Evolutionary conservation across 2,329 filamentous ascomycete genomes (phyloP).

Genomic region (Aspergillus calidoustus): DNA sequence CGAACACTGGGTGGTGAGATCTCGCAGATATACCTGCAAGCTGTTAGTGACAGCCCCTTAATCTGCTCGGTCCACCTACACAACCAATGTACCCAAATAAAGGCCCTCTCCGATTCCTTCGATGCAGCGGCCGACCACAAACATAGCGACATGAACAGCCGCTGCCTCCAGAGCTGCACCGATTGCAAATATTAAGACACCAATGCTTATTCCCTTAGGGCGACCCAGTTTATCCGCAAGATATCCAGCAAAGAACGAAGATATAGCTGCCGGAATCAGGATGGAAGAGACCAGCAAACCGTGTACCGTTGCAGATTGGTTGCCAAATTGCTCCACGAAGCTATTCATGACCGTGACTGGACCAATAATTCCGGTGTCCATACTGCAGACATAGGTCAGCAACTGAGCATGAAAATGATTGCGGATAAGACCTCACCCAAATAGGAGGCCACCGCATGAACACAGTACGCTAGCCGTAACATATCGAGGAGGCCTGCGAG

Average conservation of each 20-base stretch:
- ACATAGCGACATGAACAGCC: conserved; percentile 54
- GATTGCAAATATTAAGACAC: conserved; percentile 57
- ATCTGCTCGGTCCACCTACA: conserved; percentile 37
- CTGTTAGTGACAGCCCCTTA: neutral
- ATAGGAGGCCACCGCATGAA: conserved; percentile 26
- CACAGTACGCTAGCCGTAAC: conserved; percentile 26
- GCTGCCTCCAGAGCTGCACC: conserved; percentile 60
- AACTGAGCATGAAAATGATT: neutral
- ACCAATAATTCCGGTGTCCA: conserved; percentile 62
- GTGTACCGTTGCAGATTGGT: conserved; percentile 56
- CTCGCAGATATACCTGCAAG: conserved; percentile 58
- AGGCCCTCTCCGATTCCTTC: conserved; percentile 65
- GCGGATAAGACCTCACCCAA: conserved; percentile 19
- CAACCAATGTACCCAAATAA: conserved; percentile 60
- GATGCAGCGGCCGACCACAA: conserved; percentile 60
- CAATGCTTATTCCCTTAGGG: conserved; percentile 54
- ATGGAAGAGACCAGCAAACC: conserved; percentile 65
- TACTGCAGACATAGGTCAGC: conserved; percentile 5
- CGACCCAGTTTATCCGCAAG: conserved; percentile 59
- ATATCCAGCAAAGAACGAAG: conserved; percentile 62
- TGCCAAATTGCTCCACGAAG: conserved; percentile 57
- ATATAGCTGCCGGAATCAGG: conserved; percentile 61
- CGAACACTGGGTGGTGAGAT: conserved; percentile 59
- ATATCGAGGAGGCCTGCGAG: conserved; percentile 24
- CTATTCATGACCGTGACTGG: conserved; percentile 63